Percentiles rank a stretch among this genome's conserved stretches.
Evolutionary conservation across 176 grass and related monocot genomes (phyloP).

Genomic region (Oryza nivara): DNA sequence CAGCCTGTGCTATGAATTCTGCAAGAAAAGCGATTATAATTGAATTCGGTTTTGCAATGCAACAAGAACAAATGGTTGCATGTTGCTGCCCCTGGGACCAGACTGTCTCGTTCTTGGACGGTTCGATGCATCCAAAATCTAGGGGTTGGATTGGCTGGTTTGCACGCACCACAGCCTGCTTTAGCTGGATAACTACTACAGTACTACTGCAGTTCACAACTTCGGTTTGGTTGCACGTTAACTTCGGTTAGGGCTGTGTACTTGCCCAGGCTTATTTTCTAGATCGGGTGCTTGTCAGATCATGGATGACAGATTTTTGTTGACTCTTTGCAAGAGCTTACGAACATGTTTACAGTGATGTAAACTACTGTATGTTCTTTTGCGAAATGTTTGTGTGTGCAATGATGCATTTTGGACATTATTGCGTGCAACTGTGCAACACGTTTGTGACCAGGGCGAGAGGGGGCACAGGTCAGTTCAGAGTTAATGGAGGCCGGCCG

Average conservation of each 20-base stretch:
- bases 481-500: not conserved
- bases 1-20: slow-evolving; percentile 28
- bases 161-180: not conserved
- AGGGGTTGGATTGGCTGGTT: not conserved
- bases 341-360: too few species aligned
- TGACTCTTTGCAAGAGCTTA: too few species aligned
- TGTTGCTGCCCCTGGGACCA: slow-evolving; percentile 6
- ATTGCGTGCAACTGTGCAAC: not conserved
- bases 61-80: not conserved
- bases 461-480: not conserved
- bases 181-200: not conserved
- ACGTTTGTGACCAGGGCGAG: slow-evolving; percentile 9
- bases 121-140: slow-evolving; percentile 1
- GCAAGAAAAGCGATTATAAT: not conserved
- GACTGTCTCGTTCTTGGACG: slow-evolving; percentile 20
- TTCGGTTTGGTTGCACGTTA: not conserved
- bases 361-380: not conserved
- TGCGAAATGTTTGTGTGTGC: not conserved
- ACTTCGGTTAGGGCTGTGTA: not conserved
- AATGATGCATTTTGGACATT: slow-evolving; percentile 7
- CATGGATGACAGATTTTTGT: not conserved
- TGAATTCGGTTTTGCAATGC: not conserved
- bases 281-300: not conserved
- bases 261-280: not conserved
- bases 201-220: not conserved